Evolutionary conservation across 2,329 filamentous ascomycete species (phyloP).

Genomic region (Fulvia fulva): DNA sequence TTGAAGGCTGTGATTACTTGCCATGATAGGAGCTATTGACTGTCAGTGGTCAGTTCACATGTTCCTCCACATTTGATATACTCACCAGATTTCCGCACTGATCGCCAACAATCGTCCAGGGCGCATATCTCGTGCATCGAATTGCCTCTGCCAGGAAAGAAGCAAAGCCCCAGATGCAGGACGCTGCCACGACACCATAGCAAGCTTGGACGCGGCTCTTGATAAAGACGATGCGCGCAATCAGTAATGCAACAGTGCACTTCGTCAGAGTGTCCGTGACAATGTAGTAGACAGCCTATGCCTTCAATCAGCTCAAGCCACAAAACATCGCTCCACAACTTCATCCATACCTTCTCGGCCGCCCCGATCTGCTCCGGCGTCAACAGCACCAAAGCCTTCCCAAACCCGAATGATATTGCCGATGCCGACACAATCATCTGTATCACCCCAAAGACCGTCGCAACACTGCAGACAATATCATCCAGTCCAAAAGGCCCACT

Average conservation of each 20-base stretch:
- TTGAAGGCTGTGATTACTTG: slow-evolving; percentile 23
- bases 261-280: slow-evolving; percentile 21
- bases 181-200: slow-evolving; percentile 16
- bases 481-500: slow-evolving; percentile 24
- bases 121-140: slow-evolving; percentile 13
- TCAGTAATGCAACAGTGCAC: slow-evolving; percentile 22
- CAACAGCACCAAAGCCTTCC: slow-evolving; percentile 20
- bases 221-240: slow-evolving; percentile 25
- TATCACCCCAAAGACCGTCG: slow-evolving; percentile 24
- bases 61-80: no score
- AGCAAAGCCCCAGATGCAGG: slow-evolving; percentile 19
- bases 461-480: slow-evolving; percentile 21
- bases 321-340: background rate
- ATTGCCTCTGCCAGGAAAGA: slow-evolving; percentile 17
- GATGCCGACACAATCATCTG: slow-evolving; percentile 21
- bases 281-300: slow-evolving; percentile 24
- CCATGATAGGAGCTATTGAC: slow-evolving; percentile 13
- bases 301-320: background rate
- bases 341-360: slow-evolving; percentile 17
- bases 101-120: slow-evolving; percentile 19
- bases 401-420: slow-evolving; percentile 22
- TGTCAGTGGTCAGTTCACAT: slow-evolving; percentile 3
- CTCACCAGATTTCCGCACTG: slow-evolving; percentile 18
- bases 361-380: slow-evolving; percentile 11
- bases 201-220: slow-evolving; percentile 19